Percentiles rank a stretch among this genome's conserved stretches.
Conservation (phyloP, 2,329 filamentous ascomycete genomes). For the Cladosporium velox region DNA sequence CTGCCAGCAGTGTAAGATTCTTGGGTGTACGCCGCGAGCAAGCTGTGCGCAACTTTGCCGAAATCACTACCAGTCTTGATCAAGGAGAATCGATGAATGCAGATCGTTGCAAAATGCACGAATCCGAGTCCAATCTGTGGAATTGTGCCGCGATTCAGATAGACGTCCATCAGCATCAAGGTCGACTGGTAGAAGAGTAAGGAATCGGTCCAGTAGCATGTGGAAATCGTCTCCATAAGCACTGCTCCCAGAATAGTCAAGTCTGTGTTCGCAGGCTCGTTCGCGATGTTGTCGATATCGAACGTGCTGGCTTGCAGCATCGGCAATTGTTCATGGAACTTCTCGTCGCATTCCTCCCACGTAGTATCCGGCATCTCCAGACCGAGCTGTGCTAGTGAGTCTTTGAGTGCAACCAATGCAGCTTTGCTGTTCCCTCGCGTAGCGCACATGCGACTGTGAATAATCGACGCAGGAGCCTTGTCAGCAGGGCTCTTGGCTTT, state of each 20-base stretch:
- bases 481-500: slow-evolving; percentile 73
- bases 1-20: slow-evolving; percentile 65
- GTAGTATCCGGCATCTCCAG: slow-evolving; percentile 66
- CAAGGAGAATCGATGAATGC: slow-evolving; percentile 70
- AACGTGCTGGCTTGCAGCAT: slow-evolving; percentile 27
- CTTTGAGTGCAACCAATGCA: slow-evolving; percentile 69
- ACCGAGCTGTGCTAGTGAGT: slow-evolving; percentile 70
- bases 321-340: slow-evolving; percentile 58
- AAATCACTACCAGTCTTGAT: slow-evolving; percentile 67
- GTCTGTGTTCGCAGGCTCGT: slow-evolving; percentile 55
- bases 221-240: slow-evolving; percentile 67
- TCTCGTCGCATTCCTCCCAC: slow-evolving; percentile 74
- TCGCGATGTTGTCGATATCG: slow-evolving; percentile 22
- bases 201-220: slow-evolving; percentile 72
- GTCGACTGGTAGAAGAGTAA: slow-evolving; percentile 72
- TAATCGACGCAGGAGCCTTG: slow-evolving; percentile 79
- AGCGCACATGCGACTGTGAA: slow-evolving; percentile 77
- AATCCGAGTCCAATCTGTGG: slow-evolving; percentile 71
- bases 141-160: slow-evolving; percentile 64
- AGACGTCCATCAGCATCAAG: slow-evolving; percentile 66
- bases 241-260: slow-evolving; percentile 68
- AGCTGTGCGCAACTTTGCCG: slow-evolving; percentile 61
- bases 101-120: slow-evolving; percentile 67
- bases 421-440: slow-evolving; percentile 70
- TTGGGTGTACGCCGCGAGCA: slow-evolving; percentile 65